A percentile compares a stretch with the other conserved stretches of the same genome.
These are phyloP conservation scores for Aspergillus novoparasiticus DNA, from an alignment of 2,329 filamentous ascomycete species.

Conservation along the genomic window DNA sequence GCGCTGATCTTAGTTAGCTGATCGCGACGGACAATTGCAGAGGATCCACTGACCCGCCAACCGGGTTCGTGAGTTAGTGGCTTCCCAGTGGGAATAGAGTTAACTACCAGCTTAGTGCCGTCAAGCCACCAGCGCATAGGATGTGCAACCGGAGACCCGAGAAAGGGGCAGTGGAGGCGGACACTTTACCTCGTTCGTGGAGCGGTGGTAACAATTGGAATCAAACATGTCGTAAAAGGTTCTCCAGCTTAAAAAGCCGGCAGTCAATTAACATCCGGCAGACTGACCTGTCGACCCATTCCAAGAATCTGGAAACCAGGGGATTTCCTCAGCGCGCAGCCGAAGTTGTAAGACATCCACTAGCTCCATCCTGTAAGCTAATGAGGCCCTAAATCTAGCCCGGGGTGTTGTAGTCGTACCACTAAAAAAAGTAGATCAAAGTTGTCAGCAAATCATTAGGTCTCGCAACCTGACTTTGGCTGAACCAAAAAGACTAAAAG, in stretches of 20 bases:
- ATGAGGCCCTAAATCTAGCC: constrained; percentile 13
- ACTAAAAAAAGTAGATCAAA: constrained; percentile 17
- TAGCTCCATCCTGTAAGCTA: not conserved
- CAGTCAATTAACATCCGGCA: not conserved
- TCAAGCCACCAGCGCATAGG: constrained; percentile 12
- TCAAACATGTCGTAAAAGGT: not conserved
- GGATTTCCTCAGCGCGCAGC: not conserved
- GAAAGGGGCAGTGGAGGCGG: constrained; percentile 3
- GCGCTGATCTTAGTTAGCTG: constrained; percentile 12
- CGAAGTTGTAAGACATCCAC: not conserved
- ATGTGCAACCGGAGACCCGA: not conserved
- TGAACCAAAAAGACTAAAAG: constrained; percentile 6
- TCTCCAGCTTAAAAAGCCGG: not conserved
- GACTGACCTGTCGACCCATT: not conserved
- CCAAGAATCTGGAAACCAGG: constrained; percentile 6
- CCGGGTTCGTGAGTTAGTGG: constrained; percentile 21
- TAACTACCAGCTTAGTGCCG: constrained; percentile 6
- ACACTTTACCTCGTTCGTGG: not conserved
- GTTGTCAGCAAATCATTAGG: constrained; percentile 15
- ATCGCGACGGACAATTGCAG: constrained; percentile 23
- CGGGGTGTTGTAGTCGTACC: constrained; percentile 9
- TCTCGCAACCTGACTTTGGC: constrained; percentile 5
- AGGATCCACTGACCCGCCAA: constrained; percentile 22
- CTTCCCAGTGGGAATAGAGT: constrained; percentile 11
- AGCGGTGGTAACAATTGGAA: not conserved